These are phyloP conservation scores for Herpotrichia juniperi DNA, from an alignment of 2,329 filamentous ascomycete species.

Conservation along the genomic window DNA sequence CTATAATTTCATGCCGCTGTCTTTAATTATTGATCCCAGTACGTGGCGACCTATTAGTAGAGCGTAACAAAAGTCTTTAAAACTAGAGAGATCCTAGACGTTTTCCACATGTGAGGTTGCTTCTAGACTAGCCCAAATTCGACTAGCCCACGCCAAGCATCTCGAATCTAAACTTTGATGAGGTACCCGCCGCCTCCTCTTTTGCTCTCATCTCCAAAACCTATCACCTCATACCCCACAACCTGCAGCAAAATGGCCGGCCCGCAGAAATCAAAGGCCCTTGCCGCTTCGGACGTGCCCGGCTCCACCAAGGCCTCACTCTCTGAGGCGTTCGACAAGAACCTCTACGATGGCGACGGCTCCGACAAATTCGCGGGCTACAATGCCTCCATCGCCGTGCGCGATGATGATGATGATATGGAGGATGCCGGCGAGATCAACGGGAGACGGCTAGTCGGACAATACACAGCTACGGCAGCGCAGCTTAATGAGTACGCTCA, in stretches of 20 bases:
- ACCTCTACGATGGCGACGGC: conserved; percentile 81
- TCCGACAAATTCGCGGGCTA: conserved; percentile 87
- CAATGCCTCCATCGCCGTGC: conserved; percentile 83
- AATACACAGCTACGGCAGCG: conserved; percentile 91
- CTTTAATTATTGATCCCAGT: no score
- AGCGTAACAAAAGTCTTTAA: no score
- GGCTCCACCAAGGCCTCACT: conserved; percentile 85
- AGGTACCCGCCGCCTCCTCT: neutral
- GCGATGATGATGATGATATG: conserved; percentile 80
- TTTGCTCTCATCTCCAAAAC: conserved; percentile 6
- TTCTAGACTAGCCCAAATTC: no score
- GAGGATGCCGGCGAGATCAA: conserved; percentile 69
- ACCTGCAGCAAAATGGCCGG: conserved; percentile 42
- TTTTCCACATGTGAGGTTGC: no score
- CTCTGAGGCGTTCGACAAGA: conserved; percentile 85
- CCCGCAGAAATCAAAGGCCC: conserved; percentile 72
- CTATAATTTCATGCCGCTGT: no score
- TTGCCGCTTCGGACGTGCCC: conserved; percentile 73
- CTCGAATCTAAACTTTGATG: neutral
- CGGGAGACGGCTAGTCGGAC: conserved; percentile 81
- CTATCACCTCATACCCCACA: conserved; percentile 6
- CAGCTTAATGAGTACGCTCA: conserved; percentile 94
- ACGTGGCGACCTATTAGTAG: no score
- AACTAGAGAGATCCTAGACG: no score
- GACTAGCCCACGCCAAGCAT: neutral